Conservation (phyloP, 2,329 filamentous ascomycete genomes). For the Polytolypa hystricis region DNA sequence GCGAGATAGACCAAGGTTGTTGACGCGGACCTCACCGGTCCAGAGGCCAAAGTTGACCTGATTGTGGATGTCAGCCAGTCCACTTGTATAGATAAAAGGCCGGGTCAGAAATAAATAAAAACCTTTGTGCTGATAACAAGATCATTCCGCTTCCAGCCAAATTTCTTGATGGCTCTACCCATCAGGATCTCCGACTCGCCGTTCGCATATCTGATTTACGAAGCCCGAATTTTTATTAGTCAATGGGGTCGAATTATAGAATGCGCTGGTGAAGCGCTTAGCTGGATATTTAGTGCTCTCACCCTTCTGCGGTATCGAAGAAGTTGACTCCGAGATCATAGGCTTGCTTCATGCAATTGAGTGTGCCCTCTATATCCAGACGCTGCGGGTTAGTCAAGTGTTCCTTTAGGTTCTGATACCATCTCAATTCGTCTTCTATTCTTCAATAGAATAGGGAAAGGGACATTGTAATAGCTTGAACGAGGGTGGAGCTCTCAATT, state of each 20-base stretch:
- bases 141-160: conserved; percentile 47
- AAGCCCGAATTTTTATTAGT: conserved; percentile 2
- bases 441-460: too few relatives aligned
- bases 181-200: conserved; percentile 45
- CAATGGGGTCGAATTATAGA: too few relatives aligned
- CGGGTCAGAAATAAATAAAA: too few relatives aligned
- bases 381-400: neutral
- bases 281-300: conserved; percentile 1
- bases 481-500: neutral
- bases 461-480: too few relatives aligned
- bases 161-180: conserved; percentile 46
- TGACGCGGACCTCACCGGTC: conserved; percentile 51
- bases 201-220: conserved; percentile 31
- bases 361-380: conserved; percentile 14
- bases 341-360: conserved; percentile 39
- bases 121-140: conserved; percentile 28
- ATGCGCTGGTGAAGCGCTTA: neutral
- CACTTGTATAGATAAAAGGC: neutral
- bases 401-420: too few relatives aligned
- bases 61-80: conserved; percentile 5
- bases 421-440: too few relatives aligned
- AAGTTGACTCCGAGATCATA: conserved; percentile 49
- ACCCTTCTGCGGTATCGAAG: conserved; percentile 46
- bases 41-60: conserved; percentile 53
- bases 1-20: conserved; percentile 57